phyloP scores from a whole-genome alignment of 1,284 basidiomycete species.

The Waitea zeae region DNA sequence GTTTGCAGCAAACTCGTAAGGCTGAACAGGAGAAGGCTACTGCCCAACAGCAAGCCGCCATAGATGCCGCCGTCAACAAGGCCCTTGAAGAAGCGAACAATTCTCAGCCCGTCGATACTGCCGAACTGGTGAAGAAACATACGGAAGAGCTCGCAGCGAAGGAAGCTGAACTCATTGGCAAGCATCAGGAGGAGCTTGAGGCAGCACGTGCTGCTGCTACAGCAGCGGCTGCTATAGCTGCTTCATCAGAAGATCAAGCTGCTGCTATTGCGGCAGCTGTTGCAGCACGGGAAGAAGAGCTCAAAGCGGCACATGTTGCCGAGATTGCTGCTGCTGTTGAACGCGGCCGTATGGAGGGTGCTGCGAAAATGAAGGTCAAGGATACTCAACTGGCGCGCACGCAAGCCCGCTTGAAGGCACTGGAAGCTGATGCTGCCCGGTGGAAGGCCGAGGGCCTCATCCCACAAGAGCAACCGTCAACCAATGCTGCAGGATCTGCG shows the following conservation, averaged over 20 bases:
- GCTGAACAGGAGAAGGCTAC: conserved; percentile 20
- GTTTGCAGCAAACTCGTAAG: conserved; percentile 7
- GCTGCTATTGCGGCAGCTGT: conserved; percentile 29
- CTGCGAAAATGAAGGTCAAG: conserved; percentile 45
- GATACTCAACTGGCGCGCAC: conserved; percentile 43
- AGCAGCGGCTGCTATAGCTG: conserved; percentile 13
- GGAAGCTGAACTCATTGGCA: conserved; percentile 28
- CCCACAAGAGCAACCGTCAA: too few relatives aligned
- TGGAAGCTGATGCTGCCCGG: conserved; percentile 42
- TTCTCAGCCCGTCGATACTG: conserved; percentile 14
- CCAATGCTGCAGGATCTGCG: too few relatives aligned
- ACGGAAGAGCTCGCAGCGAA: conserved; percentile 38
- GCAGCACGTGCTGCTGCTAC: conserved; percentile 15
- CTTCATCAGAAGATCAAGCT: conserved; percentile 18
- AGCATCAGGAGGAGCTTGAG: conserved; percentile 40
- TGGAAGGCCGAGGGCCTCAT: conserved; percentile 33
- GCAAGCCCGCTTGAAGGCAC: conserved; percentile 41
- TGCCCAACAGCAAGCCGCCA: conserved; percentile 22
- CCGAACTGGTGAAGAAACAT: conserved; percentile 31
- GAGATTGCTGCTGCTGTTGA: conserved; percentile 50
- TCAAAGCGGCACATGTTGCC: conserved; percentile 25
- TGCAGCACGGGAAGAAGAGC: conserved; percentile 29
- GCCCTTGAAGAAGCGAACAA: conserved; percentile 12
- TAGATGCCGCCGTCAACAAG: conserved; percentile 30
- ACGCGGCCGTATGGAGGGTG: conserved; percentile 41